Percentiles rank a stretch among this genome's conserved stretches.
Conservation (phyloP, 2,329 filamentous ascomycete species). For the Epichloe baconii region DNA sequence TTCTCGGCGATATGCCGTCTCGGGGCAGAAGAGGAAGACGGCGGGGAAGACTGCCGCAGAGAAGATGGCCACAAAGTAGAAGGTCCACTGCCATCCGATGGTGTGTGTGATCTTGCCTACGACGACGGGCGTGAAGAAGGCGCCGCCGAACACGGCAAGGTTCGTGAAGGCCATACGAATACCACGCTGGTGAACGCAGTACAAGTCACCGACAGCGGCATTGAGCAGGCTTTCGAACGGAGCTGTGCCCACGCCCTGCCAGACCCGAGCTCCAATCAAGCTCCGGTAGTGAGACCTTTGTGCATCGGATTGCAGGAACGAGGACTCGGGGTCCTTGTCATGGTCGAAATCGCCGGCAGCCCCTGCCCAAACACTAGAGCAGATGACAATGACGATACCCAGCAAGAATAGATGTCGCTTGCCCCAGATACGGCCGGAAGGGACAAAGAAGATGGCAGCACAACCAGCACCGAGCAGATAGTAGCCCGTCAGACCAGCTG, state of each 20-base stretch:
- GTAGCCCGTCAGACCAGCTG: conserved; percentile 76
- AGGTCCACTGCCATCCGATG: conserved; percentile 77
- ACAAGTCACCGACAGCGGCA: conserved; percentile 77
- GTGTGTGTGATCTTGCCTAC: conserved; percentile 71
- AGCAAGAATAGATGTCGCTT: conserved; percentile 81
- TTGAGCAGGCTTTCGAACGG: conserved; percentile 88
- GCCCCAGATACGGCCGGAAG: conserved; percentile 79
- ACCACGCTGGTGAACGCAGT: conserved; percentile 75
- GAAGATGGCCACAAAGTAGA: conserved; percentile 82
- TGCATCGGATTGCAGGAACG: neutral
- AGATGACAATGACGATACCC: conserved; percentile 60
- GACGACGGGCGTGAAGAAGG: conserved; percentile 67
- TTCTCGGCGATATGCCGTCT: conserved; percentile 65
- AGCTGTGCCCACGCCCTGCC: conserved; percentile 76
- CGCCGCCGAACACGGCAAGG: conserved; percentile 42
- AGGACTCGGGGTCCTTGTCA: neutral
- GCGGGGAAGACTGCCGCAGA: conserved; percentile 54
- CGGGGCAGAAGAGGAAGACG: conserved; percentile 68
- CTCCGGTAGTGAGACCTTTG: conserved; percentile 45
- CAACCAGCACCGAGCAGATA: conserved; percentile 73
- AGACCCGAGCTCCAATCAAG: conserved; percentile 63
- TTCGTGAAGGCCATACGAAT: conserved; percentile 73
- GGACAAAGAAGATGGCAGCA: conserved; percentile 74
- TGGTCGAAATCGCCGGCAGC: conserved; percentile 34
- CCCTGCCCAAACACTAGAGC: conserved; percentile 68